Base-by-base conservation (phyloP, 2,329 filamentous ascomycete species). In the Diaporthe citri region DNA sequence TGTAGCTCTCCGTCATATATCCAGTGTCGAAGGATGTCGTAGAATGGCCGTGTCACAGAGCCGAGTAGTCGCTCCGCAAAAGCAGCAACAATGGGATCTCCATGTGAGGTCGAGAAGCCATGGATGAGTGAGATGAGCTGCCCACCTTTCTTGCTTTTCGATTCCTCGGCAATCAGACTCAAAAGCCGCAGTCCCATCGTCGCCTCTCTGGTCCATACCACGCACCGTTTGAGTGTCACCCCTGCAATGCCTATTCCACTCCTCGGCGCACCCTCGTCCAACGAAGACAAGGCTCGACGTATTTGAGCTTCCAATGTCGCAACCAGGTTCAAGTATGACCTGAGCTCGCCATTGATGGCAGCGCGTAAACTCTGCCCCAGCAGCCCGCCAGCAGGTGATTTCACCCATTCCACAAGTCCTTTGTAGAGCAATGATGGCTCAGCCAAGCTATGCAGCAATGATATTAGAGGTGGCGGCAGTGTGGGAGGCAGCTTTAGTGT, bases 1-100 rank as follows among this genome's bases (percentile, higher is more conserved):
- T 95, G 95, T 20, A 99, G 89, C 86, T 99, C 97, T 76, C 97
- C 97, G 80, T 99, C 96, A 81, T 99, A 99, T 69, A 99, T 98
- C 97, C 97, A 99, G 79, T 95, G 94, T 72, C 95, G 92, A 72
- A 99, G 88, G 87, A 99, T 98, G 80, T 97, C 95, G 83, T 99
- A 99, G 82, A 99, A 99, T 0, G 97, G 97, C 22, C 94, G 90
- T 1, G 97, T 98, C 72, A 99, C 94, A 80, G 96, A 94, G 8
- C 90, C 89, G 8, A 99, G 89, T 39, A 99, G 88, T 34, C 96
- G 92, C 83, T 98, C 96, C 0, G 97, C 97, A 85, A 98, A 98
- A 0, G 93, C 93, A 77, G 94, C 94, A 36, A 99, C 97, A 78
- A 98, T 96, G 0, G 97, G 97, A 79, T 99, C 97, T 57, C 97